Evolutionary conservation across 2,329 filamentous ascomycete genomes (phyloP).

Genomic region (Alternaria panax): DNA sequence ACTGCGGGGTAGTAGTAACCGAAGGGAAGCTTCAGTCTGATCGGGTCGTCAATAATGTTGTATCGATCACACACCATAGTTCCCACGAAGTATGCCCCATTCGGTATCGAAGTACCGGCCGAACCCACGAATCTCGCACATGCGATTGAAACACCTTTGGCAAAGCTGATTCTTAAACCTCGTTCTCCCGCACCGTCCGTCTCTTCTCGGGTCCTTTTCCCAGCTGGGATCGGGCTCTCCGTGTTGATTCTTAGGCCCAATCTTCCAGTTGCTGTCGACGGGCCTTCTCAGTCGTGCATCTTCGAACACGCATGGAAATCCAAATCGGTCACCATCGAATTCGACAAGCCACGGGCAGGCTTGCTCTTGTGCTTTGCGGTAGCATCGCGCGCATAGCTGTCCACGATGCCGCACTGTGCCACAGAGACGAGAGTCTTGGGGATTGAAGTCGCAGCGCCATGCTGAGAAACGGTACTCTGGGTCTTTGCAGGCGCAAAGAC

Average conservation of each 20-base stretch:
- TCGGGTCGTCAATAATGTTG: neutral
- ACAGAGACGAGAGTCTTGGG: constrained; percentile 27
- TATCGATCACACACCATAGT: constrained; percentile 12
- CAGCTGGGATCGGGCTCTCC: constrained; percentile 28
- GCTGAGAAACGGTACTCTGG: constrained; percentile 24
- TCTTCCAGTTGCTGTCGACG: constrained; percentile 29
- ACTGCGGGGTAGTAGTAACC: too few species aligned
- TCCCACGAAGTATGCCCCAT: constrained; percentile 26
- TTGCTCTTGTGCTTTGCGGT: constrained; percentile 28
- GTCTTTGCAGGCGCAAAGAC: constrained; percentile 34
- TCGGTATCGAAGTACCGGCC: constrained; percentile 32
- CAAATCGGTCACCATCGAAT: constrained; percentile 32
- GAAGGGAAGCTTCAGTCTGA: too few species aligned
- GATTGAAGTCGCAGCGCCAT: constrained; percentile 33
- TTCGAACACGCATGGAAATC: constrained; percentile 34
- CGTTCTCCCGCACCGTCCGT: constrained; percentile 29
- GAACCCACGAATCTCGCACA: constrained; percentile 35
- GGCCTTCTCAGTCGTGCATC: constrained; percentile 22
- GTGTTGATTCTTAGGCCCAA: constrained; percentile 26
- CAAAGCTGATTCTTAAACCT: constrained; percentile 29
- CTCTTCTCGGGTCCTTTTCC: constrained; percentile 32
- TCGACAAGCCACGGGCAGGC: constrained; percentile 27
- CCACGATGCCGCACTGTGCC: constrained; percentile 30
- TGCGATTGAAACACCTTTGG: constrained; percentile 33
- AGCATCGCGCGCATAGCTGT: constrained; percentile 34